Evolutionary conservation across 169 alveolate genomes (phyloP), one percentile per base, ranked within the genome.

Genomic region (Plasmodium chabaudi): DNA sequence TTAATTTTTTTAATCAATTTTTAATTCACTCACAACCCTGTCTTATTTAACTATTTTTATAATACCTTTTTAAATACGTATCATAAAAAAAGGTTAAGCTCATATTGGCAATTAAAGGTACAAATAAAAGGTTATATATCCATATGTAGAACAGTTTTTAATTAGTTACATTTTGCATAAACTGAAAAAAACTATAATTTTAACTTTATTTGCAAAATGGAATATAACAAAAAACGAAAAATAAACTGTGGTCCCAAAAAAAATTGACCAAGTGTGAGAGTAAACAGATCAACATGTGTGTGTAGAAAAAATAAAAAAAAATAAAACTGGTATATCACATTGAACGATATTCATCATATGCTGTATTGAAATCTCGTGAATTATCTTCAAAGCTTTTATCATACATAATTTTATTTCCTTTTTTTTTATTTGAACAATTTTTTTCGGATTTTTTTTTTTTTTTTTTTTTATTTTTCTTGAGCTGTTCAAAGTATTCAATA

Each of bases 271-370:
- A 25, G 2, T 0, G 39, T 27, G 4, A 27, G 5, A 27, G 39
- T 27, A 3, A 34, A 34, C 6, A 1, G 42, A 34, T 3, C 42
- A 34, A 34, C 39, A 34, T 4, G 5, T 34, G 5, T 34, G 42
- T 34, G 42, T 34, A 64, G 63, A 67, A 72, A 72, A 39, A 23
- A 49, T 57, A 72, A 57, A 15, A 67, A 55, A 65, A 53, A 34
- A 55, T n/a, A 51, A 27, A n/a, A 4, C 25, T 68, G 34, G 34
- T 19, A 47, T 10, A 59, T 71, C 70, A 84, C 44, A 84, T 86
- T 12, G 91, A 84, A 44, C 91, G 91, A 84, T 64, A 84, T 46
- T 84, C 91, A 9, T 84, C 91, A 34, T 84, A 27, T n/a, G 87
- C 25, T 51, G 39, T 73, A 49, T 69, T 86, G 17, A 84, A 69